phyloP scores from a whole-genome alignment of 768 basidiomycete species.

The Leccinum rimulosum region DNA sequence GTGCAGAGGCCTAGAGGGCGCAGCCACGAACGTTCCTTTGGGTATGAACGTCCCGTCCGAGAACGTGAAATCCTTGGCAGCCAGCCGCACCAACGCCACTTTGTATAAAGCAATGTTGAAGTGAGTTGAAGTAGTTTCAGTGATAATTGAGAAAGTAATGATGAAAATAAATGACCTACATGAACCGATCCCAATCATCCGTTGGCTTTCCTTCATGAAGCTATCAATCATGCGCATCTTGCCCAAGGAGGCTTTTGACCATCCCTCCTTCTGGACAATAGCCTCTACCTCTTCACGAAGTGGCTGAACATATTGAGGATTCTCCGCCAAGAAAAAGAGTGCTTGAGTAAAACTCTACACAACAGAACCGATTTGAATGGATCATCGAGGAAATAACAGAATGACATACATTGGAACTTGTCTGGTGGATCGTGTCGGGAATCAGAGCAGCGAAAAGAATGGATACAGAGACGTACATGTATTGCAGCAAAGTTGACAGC shows the following conservation, averaged over 20 bases:
- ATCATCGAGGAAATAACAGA: not conserved
- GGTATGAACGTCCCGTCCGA: constrained; percentile 33
- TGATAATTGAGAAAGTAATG: not conserved
- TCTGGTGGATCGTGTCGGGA: not conserved
- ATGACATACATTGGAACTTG: not conserved
- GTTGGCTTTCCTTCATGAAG: not conserved
- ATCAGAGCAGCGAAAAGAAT: not conserved
- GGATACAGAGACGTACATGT: constrained; percentile 12
- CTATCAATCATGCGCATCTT: not conserved
- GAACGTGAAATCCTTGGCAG: constrained; percentile 32
- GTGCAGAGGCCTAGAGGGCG: constrained; percentile 27
- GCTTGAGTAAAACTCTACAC: not conserved
- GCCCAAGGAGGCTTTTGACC: not conserved
- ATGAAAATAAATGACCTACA: constrained; percentile 14
- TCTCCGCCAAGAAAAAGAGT: not conserved
- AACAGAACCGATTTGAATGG: not conserved
- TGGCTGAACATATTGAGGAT: not conserved
- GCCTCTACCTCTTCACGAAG: not conserved
- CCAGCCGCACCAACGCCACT: constrained; percentile 34
- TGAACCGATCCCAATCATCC: not conserved
- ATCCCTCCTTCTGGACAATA: not conserved
- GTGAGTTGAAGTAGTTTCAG: not conserved
- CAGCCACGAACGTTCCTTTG: constrained; percentile 20
- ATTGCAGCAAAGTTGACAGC: not conserved
- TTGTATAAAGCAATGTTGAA: not conserved